These are phyloP conservation scores for Candida lessepsii DNA, from an alignment of 805 yeast species.

Conservation along the genomic window DNA sequence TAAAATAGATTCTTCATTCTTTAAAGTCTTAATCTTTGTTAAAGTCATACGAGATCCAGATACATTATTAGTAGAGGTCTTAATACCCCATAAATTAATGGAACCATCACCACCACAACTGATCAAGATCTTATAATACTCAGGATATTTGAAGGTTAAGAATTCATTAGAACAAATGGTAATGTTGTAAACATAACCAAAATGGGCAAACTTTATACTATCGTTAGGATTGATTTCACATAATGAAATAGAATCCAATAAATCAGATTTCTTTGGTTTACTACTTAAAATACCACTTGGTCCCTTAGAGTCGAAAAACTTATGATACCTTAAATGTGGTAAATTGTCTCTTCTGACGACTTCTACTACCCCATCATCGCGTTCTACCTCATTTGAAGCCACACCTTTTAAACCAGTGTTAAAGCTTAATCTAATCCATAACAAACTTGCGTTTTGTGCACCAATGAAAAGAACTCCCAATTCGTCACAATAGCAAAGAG, in stretches of 20 bases:
- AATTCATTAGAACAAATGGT: slow-evolving; percentile 27
- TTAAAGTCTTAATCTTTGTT: slow-evolving; percentile 38
- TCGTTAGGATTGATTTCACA: slow-evolving; percentile 68
- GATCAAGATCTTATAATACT: slow-evolving; percentile 22
- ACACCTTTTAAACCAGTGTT: not conserved
- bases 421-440: slow-evolving; percentile 54
- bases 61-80: slow-evolving; percentile 4
- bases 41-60: slow-evolving; percentile 11
- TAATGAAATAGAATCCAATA: slow-evolving; percentile 24
- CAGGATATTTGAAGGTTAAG: slow-evolving; percentile 17
- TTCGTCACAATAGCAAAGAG: slow-evolving; percentile 65
- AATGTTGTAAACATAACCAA: slow-evolving; percentile 84
- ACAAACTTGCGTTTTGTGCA: slow-evolving; percentile 86
- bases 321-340: slow-evolving; percentile 67
- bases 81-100: slow-evolving; percentile 74
- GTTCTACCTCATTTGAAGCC: not conserved
- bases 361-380: slow-evolving; percentile 3
- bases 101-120: slow-evolving; percentile 89
- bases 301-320: slow-evolving; percentile 87
- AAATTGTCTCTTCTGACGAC: slow-evolving; percentile 20
- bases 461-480: slow-evolving; percentile 74
- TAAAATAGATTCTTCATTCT: slow-evolving; percentile 68
- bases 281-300: slow-evolving; percentile 60
- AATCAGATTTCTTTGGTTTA: slow-evolving; percentile 18
- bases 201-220: slow-evolving; percentile 79